Conservation (phyloP, 2,329 filamentous ascomycete species). For the Aspergillus pseudotamarii region DNA sequence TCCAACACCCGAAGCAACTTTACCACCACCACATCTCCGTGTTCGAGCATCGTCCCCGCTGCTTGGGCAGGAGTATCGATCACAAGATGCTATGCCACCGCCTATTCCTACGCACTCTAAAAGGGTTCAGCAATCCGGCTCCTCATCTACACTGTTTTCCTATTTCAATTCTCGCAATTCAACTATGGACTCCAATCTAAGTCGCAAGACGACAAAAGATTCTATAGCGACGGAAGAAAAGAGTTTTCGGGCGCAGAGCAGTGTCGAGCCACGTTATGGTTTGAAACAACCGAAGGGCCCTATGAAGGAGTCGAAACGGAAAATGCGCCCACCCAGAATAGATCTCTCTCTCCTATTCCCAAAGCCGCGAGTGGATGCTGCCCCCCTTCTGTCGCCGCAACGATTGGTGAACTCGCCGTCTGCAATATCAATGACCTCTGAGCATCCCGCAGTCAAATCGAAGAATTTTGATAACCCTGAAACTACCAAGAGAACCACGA, state of each 20-base stretch:
- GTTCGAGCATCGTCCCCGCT: slow-evolving; percentile 51
- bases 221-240: slow-evolving; percentile 4
- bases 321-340: slow-evolving; percentile 42
- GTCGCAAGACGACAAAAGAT: slow-evolving; percentile 21
- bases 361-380: slow-evolving; percentile 36
- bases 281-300: slow-evolving; percentile 26
- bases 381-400: slow-evolving; percentile 45
- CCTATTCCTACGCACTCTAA: slow-evolving; percentile 38
- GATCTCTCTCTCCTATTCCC: slow-evolving; percentile 48
- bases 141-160: slow-evolving; percentile 50
- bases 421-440: slow-evolving; percentile 39
- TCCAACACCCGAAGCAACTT: slow-evolving; percentile 18
- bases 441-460: slow-evolving; percentile 28
- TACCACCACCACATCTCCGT: slow-evolving; percentile 35
- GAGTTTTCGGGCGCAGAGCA: slow-evolving; percentile 19
- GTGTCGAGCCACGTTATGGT: slow-evolving; percentile 25
- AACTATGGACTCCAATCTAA: slow-evolving; percentile 35
- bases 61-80: slow-evolving; percentile 42
- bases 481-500: slow-evolving; percentile 32
- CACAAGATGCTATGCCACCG: slow-evolving; percentile 29
- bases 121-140: slow-evolving; percentile 44
- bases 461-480: slow-evolving; percentile 23
- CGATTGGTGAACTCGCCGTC: slow-evolving; percentile 45
- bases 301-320: slow-evolving; percentile 41
- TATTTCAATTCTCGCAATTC: slow-evolving; percentile 50